Evolutionary conservation across 2,329 filamentous ascomycete species (phyloP), one percentile per base, ranked within the genome.

Genomic region (Rasamsonia emersonii): DNA sequence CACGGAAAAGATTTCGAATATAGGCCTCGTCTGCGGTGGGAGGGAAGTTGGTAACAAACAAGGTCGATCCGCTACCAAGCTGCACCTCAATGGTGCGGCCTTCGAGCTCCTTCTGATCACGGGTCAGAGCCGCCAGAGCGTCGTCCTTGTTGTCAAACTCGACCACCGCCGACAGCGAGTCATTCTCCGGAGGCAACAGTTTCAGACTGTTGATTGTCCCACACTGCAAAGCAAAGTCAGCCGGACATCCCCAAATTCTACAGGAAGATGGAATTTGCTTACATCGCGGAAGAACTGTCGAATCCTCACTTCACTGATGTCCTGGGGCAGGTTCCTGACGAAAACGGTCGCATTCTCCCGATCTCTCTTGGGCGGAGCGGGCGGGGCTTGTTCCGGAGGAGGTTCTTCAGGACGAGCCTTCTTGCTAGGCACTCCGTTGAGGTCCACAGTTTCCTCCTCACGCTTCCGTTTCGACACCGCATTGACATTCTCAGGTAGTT

Each of bases 31-130:
- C 50, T 5, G 69, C 63, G 4, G 51, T 56, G 0, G 69, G 64
- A 3, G 88, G 86, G 51, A 88, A 98, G 53, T 98, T 98, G 25
- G 88, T 80, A 19, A 96, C 77, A 51, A 82, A 98, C 4, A 98
- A 64, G 1, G 86, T 96, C 35, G 86, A 75, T 32, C 80, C 79
- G 21, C 79, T 76, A 18, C 82, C 88, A 26, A 84, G 68, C 34
- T 74, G 70, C 14, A 98, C 85, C 20, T 71, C 69, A 29, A 98
- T 80, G 41, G 78, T 73, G 20, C 74, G 71, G 15, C 82, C 78
- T 32, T 79, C 77, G 45, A 94, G 78, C 34, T 75, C 77, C 54
- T 93, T 94, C 32, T 79, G 77, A 50, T 94, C 79, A 40, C 85
- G 78, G 9, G 86, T 79, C 42, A 88, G 68, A 4, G 91, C 89